These are phyloP conservation scores for Rhodomyrtus tomentosa DNA, from an alignment of 345 rosid species.

Conservation along the genomic window DNA sequence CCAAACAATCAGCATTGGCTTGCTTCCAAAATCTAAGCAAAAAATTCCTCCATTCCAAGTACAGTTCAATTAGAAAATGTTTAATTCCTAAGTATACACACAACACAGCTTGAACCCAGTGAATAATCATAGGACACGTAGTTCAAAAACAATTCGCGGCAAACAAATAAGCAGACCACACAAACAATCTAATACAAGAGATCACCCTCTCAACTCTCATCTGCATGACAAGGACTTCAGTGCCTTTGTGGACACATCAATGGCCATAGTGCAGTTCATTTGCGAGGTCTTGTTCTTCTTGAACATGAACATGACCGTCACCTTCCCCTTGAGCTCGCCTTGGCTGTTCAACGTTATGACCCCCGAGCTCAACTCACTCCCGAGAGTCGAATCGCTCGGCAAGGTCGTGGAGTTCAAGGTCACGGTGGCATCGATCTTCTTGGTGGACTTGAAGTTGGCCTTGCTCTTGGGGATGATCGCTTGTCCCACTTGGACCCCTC, in stretches of 20 bases:
- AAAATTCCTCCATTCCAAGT: no score
- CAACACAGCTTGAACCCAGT: no score
- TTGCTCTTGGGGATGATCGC: not conserved
- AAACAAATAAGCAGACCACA: no score
- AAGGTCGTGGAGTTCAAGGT: not conserved
- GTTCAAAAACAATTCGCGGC: no score
- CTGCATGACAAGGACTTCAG: not conserved
- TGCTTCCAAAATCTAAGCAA: no score
- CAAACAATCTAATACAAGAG: no score
- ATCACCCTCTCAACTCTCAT: not conserved
- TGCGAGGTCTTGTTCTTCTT: not conserved
- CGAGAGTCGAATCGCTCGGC: not conserved
- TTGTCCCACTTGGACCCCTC: conserved; percentile 3
- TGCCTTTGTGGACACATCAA: not conserved
- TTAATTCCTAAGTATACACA: no score
- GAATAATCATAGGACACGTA: no score
- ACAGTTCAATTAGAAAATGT: no score
- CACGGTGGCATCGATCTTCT: not conserved
- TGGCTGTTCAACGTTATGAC: not conserved
- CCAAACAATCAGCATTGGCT: no score
- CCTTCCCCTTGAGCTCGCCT: not conserved
- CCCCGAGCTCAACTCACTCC: not conserved
- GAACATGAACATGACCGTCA: not conserved
- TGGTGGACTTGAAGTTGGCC: conserved; percentile 4
- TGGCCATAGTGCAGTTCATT: conserved; percentile 2